These are phyloP conservation scores for Trichoderma sp. DNA, from an alignment of 2,329 filamentous ascomycete species.

Conservation along the genomic window DNA sequence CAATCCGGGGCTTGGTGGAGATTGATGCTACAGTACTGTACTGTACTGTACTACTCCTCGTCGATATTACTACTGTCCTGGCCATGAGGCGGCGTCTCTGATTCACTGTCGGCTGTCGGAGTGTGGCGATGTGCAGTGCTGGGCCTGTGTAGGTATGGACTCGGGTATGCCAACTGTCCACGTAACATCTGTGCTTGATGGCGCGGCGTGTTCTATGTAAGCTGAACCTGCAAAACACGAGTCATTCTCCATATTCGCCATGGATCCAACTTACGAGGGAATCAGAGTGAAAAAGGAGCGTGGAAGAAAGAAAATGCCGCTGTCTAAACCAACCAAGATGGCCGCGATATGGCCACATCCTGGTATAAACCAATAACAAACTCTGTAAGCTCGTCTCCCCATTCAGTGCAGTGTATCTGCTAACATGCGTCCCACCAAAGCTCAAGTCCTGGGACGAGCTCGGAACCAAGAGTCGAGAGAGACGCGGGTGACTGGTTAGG, in stretches of 20 bases:
- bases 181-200: background rate
- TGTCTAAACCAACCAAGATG: constrained; percentile 36
- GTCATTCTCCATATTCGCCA: no score
- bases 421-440: constrained; percentile 26
- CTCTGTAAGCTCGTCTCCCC: constrained; percentile 36
- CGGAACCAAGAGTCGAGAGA: constrained; percentile 36
- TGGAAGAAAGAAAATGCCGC: constrained; percentile 20
- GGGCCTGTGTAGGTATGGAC: background rate
- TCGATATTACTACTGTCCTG: background rate
- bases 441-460: constrained; percentile 35
- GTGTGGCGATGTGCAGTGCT: background rate
- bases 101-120: background rate
- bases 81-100: background rate
- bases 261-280: no score
- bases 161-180: background rate
- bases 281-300: no score
- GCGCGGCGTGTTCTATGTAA: background rate
- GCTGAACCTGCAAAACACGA: no score
- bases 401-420: background rate
- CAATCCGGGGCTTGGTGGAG: background rate
- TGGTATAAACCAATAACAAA: constrained; percentile 39
- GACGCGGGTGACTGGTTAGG: constrained; percentile 22
- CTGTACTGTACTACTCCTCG: background rate
- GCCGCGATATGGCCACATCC: constrained; percentile 36
- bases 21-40: background rate